phyloP scores from a whole-genome alignment of 2,329 filamentous ascomycete genomes.

The Apiospora aurea region DNA sequence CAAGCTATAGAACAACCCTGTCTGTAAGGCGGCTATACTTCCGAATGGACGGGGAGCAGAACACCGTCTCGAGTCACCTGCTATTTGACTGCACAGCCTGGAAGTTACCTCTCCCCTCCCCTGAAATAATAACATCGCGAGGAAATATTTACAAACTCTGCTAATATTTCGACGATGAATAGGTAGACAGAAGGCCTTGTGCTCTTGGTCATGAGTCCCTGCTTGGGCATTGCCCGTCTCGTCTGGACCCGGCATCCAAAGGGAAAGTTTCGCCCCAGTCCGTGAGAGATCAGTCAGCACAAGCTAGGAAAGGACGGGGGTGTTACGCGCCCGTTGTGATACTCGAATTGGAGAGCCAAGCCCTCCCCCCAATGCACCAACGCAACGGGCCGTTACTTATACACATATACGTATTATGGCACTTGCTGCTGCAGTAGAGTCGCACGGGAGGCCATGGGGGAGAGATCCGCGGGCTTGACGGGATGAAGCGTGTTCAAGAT shows the following conservation, averaged over 20 bases:
- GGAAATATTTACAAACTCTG: background rate
- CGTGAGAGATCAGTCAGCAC: background rate
- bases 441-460: background rate
- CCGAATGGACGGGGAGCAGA: no score
- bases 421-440: background rate
- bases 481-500: no score
- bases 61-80: background rate
- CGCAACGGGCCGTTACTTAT: slow-evolving; percentile 12
- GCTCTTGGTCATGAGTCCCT: background rate
- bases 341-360: slow-evolving; percentile 10
- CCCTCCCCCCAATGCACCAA: background rate
- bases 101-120: background rate
- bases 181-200: no score
- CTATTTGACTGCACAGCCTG: background rate
- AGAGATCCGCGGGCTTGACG: background rate
- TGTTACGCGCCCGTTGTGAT: background rate
- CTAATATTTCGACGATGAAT: no score
- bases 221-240: background rate
- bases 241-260: background rate
- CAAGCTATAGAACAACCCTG: background rate
- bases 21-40: background rate
- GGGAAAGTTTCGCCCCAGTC: background rate
- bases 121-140: background rate
- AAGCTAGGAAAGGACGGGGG: background rate
- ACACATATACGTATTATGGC: background rate